A percentile compares a stretch with the other conserved stretches of the same genome.
phyloP scores from a whole-genome alignment of 129 eudicot genomes.

The Lonicera japonica region DNA sequence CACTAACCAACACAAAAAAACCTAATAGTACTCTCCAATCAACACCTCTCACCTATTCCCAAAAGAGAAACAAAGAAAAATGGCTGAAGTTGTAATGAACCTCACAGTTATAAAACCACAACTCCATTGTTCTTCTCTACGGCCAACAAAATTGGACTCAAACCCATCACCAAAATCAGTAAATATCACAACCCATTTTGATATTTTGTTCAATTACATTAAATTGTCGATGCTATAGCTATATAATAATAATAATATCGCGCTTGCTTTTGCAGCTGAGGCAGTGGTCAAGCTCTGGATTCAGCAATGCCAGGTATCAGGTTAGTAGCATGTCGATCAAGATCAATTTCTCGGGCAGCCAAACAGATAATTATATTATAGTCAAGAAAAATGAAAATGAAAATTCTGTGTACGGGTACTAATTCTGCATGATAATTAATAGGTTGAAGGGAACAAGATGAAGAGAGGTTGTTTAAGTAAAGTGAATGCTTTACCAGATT shows the following conservation, averaged over 20 bases:
- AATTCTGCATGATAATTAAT: neutral
- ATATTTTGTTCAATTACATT: neutral
- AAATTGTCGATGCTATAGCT: neutral
- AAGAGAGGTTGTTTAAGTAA: constrained; percentile 13
- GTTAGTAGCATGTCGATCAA: constrained; percentile 11
- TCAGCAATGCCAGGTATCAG: constrained; percentile 32
- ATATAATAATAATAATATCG: constrained; percentile 2
- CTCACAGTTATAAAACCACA: constrained; percentile 45
- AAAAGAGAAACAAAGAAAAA: neutral
- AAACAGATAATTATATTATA: neutral
- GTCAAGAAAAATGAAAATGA: no score
- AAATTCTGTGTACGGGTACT: neutral
- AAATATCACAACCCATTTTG: neutral
- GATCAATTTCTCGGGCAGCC: neutral
- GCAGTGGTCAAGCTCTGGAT: constrained; percentile 43
- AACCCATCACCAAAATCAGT: constrained; percentile 29
- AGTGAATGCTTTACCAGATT: constrained; percentile 68
- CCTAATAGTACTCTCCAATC: constrained; percentile 8
- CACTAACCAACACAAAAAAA: constrained; percentile 6
- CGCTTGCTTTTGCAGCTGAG: constrained; percentile 37
- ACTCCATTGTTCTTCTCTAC: constrained; percentile 22
- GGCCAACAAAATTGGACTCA: constrained; percentile 25
- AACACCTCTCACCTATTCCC: constrained; percentile 5
- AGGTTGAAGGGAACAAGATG: constrained; percentile 29
- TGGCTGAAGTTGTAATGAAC: constrained; percentile 70